Conservation (phyloP, 148 eudicot genomes). For the Amaranthus palmeri region DNA sequence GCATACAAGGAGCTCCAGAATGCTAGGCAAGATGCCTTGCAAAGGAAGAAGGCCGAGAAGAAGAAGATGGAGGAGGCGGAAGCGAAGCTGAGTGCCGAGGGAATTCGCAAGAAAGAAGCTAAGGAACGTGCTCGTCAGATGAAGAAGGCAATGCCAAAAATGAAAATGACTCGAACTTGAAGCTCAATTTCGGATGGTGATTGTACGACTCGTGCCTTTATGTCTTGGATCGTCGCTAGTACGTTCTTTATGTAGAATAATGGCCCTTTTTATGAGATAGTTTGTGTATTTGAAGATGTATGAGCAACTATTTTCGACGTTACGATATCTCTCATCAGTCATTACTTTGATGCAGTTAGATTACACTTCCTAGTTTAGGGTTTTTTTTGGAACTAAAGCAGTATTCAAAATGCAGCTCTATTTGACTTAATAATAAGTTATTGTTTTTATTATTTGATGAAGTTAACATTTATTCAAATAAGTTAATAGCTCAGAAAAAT, state of each 20-base stretch:
- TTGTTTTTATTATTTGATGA: not conserved
- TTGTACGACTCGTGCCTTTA: conserved; percentile 3
- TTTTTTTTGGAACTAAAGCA: conserved; percentile 19
- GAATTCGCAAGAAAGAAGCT: conserved; percentile 87
- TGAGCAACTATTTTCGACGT: conserved; percentile 13
- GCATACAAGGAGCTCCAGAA: conserved; percentile 77
- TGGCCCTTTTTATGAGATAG: conserved; percentile 16
- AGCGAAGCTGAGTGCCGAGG: conserved; percentile 80
- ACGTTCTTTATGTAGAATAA: conserved; percentile 18
- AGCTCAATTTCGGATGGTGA: conserved; percentile 1
- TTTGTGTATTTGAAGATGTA: conserved; percentile 23
- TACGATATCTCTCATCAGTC: conserved; percentile 19
- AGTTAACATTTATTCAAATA: no score
- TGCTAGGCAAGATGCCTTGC: conserved; percentile 86
- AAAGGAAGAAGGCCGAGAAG: conserved; percentile 71
- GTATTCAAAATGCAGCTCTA: conserved; percentile 9
- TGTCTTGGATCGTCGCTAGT: conserved; percentile 15
- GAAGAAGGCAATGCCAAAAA: conserved; percentile 89
- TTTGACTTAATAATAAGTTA: conserved; percentile 18
- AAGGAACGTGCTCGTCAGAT: conserved; percentile 90
- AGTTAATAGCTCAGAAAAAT: no score
- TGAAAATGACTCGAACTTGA: conserved; percentile 68
- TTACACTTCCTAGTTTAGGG: conserved; percentile 25
- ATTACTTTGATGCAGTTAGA: conserved; percentile 17
- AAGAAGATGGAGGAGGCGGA: conserved; percentile 90